Percentiles rank a stretch among this genome's conserved stretches.
phyloP scores from a whole-genome alignment of 78 protist species.

The Andalucia godoyi region DNA sequence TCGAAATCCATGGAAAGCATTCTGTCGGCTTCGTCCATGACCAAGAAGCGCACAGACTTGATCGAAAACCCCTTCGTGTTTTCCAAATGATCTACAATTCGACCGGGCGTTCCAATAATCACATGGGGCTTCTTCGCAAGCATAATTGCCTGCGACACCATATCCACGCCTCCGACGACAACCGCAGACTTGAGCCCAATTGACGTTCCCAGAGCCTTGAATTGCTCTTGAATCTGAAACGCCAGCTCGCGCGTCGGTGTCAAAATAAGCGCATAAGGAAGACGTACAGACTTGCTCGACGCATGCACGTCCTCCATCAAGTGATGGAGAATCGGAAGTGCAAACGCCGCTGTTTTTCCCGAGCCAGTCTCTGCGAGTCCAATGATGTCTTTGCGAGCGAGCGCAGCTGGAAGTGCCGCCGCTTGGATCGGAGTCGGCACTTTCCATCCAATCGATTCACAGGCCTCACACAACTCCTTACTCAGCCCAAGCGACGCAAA shows the following conservation, averaged over 20 bases:
- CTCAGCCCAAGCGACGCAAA: slow-evolving; percentile 52
- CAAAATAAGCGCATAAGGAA: slow-evolving; percentile 51
- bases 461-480: slow-evolving; percentile 45
- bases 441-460: slow-evolving; percentile 23
- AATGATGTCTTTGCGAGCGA: slow-evolving; percentile 60
- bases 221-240: slow-evolving; percentile 76
- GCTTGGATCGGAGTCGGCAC: slow-evolving; percentile 67
- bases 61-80: slow-evolving; percentile 88
- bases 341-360: slow-evolving; percentile 95
- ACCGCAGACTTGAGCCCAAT: slow-evolving; percentile 61
- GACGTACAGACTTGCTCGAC: neutral
- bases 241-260: slow-evolving; percentile 92
- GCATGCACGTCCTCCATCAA: slow-evolving; percentile 37
- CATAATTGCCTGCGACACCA: slow-evolving; percentile 53
- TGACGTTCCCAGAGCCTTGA: slow-evolving; percentile 78
- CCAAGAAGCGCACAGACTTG: slow-evolving; percentile 41
- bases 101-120: slow-evolving; percentile 95
- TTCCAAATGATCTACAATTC: slow-evolving; percentile 77
- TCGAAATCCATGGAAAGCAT: slow-evolving; percentile 87
- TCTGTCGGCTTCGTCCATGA: slow-evolving; percentile 96
- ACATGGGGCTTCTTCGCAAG: slow-evolving; percentile 88
- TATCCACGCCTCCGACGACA: slow-evolving; percentile 62
- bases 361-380: slow-evolving; percentile 95
- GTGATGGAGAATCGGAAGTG: slow-evolving; percentile 72
- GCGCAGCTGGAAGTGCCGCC: slow-evolving; percentile 68